phyloP scores from a whole-genome alignment of 1,284 basidiomycete species.

The Ustilago bromivora region DNA sequence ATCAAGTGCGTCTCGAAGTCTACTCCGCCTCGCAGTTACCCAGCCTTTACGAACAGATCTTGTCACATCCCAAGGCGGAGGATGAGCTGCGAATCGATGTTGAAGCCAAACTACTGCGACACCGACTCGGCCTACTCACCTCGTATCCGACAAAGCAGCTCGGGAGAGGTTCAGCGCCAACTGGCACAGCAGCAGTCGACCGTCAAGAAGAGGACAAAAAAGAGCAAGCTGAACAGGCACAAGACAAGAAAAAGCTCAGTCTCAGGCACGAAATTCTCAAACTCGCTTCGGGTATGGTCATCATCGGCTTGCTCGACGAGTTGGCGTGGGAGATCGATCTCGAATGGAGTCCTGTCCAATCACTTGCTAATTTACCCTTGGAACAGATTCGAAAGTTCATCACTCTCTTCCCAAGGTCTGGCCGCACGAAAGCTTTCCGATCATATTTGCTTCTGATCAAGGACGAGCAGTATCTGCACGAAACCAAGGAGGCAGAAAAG shows the following conservation, averaged over 20 bases:
- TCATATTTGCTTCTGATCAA: constrained; percentile 54
- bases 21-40: constrained; percentile 53
- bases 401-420: constrained; percentile 76
- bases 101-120: constrained; percentile 58
- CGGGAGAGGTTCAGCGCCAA: constrained; percentile 17
- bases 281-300: constrained; percentile 79
- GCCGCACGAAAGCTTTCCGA: constrained; percentile 44
- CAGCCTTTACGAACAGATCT: constrained; percentile 58
- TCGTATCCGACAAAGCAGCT: constrained; percentile 50
- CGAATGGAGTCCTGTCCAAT: constrained; percentile 80
- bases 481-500: constrained; percentile 48
- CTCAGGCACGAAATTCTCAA: constrained; percentile 77
- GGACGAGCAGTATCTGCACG: constrained; percentile 55
- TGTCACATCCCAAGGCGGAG: constrained; percentile 55
- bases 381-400: constrained; percentile 77
- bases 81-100: constrained; percentile 60
- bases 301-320: constrained; percentile 81
- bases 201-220: constrained; percentile 28
- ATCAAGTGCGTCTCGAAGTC: constrained; percentile 52
- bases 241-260: constrained; percentile 71
- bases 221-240: constrained; percentile 27
- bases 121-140: constrained; percentile 46
- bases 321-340: constrained; percentile 83
- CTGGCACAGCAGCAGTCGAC: constrained; percentile 43
- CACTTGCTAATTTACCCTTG: constrained; percentile 78